Evolutionary conservation across 345 rosid genomes (phyloP).

Genomic region (Eutrema yunnanense): DNA sequence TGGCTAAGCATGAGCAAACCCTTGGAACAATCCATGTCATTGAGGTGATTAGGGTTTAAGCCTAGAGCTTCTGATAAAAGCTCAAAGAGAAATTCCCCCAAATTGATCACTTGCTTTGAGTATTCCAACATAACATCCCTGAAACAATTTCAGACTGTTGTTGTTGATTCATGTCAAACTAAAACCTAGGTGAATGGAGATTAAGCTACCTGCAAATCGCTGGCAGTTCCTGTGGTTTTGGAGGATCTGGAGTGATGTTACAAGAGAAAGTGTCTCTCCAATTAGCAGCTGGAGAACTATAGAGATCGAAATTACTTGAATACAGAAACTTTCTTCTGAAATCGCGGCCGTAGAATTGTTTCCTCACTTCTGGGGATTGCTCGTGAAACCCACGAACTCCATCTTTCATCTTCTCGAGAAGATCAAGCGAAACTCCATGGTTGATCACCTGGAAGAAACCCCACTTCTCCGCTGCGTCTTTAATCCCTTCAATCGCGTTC

Average conservation of each 20-base stretch:
- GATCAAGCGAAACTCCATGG: constrained; percentile 19
- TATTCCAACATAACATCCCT: constrained; percentile 43
- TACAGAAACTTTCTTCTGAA: neutral
- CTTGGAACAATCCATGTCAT: constrained; percentile 34
- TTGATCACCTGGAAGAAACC: constrained; percentile 31
- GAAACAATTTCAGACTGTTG: neutral
- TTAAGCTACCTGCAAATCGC: constrained; percentile 17
- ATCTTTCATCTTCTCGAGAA: constrained; percentile 16
- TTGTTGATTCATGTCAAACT: too few species aligned
- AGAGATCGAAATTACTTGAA: constrained; percentile 34
- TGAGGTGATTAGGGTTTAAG: constrained; percentile 32
- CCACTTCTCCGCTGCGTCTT: constrained; percentile 23
- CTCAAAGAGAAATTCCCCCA: constrained; percentile 38
- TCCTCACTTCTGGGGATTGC: constrained; percentile 13
- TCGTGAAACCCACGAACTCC: constrained; percentile 27
- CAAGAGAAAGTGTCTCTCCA: constrained; percentile 37
- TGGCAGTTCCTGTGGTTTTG: constrained; percentile 31
- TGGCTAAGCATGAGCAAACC: constrained; percentile 39
- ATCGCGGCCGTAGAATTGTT: constrained; percentile 20
- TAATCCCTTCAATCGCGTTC: neutral
- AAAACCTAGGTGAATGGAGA: neutral
- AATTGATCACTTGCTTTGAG: constrained; percentile 24
- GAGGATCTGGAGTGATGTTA: constrained; percentile 31
- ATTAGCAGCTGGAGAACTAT: constrained; percentile 18
- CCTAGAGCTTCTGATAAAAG: constrained; percentile 57